Evolutionary conservation across 2,329 filamentous ascomycete genomes (phyloP), one percentile per base, ranked within the genome.

Genomic region (Sclerotinia nivalis): DNA sequence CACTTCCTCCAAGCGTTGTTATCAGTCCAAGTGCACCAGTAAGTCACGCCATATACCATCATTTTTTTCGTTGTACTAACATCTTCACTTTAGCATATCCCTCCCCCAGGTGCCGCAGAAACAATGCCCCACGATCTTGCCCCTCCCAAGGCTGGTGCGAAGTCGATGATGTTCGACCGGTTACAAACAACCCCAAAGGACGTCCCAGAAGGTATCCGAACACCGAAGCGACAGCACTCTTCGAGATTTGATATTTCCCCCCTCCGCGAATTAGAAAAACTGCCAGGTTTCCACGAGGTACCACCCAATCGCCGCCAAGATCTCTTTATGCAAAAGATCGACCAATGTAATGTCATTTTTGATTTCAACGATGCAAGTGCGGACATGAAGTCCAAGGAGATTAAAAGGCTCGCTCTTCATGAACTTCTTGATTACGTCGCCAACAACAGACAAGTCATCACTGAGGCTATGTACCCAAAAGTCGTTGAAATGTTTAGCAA

Each of bases 301-400:
- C 92, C 95, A 15, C 96, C 96, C 22, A 97, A 97, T 79, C 89
- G 95, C 73, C 89, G 96, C 72, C 94, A 97, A 82, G 95, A 98
- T 76, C 87, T 99, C 25, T 99, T 99, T 82, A 97, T 99, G 94
- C 94, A 98, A 80, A 99, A 99, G 86, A 96, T 99, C 76, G 96
- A 98, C 78, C 96, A 99, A 81, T 99, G 96, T 85, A 99, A 99
- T 80, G 96, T 99, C 84, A 99, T 99, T 77, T 99, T 99, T 79
- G 96, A 99, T 83, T 99, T 99, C 84, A 99, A 98, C 80, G 96
- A 99, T 81, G 93, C 95, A 62, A 97, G 93, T 74, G 94, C 91
- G 75, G 96, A 99, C 80, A 98, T 99, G 94, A 99, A 99, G 82
- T 97, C 95, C 61, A 99, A 99, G 84, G 96, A 99, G 82, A 98